Evolutionary conservation across 345 rosid genomes (phyloP).

Genomic region (Euphorbia peplus): DNA sequence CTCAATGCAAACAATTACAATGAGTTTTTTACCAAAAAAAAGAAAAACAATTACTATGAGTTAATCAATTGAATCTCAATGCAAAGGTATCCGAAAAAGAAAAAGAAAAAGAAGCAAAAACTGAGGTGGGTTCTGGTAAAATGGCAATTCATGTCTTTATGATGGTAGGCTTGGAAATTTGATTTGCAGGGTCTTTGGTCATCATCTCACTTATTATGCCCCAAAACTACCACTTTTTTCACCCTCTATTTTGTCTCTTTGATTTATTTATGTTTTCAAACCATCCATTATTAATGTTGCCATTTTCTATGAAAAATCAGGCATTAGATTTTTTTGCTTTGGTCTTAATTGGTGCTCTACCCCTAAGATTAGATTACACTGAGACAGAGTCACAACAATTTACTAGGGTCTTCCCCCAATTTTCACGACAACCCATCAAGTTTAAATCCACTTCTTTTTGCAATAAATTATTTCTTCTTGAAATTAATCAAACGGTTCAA

Average conservation of each 20-base stretch:
- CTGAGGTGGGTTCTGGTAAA: background rate
- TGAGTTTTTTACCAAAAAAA: no score
- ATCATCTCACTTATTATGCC: constrained; percentile 1
- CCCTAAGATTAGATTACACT: no score
- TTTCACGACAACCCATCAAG: background rate
- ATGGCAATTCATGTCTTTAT: constrained; percentile 5
- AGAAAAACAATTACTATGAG: no score
- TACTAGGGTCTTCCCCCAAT: background rate
- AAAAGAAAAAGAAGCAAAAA: no score
- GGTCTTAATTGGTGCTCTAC: no score
- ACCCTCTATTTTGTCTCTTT: background rate
- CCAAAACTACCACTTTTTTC: background rate
- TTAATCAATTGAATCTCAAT: no score
- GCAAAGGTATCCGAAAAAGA: no score
- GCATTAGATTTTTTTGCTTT: background rate
- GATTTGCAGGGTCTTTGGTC: constrained; percentile 6
- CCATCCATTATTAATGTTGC: background rate
- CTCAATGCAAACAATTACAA: no score
- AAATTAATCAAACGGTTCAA: no score
- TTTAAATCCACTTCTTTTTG: background rate
- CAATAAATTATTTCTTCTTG: background rate
- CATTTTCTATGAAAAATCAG: background rate
- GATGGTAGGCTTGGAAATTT: constrained; percentile 3
- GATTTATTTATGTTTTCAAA: background rate
- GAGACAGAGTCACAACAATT: background rate